Base-by-base conservation (phyloP, 108 stramenopile species). In the Pseudonitzschia multiseries region DNA sequence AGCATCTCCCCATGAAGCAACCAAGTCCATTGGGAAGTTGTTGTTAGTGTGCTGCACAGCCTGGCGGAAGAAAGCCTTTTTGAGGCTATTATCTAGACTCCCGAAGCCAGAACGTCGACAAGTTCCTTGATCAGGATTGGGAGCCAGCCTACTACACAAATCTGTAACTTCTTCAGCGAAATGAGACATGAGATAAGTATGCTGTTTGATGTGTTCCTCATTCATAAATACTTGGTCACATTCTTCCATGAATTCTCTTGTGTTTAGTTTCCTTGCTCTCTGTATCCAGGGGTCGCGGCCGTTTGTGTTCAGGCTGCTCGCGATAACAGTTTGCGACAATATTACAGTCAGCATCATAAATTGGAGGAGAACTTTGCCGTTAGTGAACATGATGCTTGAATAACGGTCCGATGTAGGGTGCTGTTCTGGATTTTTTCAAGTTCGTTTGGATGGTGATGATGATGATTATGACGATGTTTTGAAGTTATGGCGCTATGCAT, bases 161-260 rank as follows among this genome's bases (percentile, higher is more conserved):
- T 67, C 44, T 22, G 66, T 67, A 26, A 67, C 44, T 48, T 67
- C 66, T 8, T 67, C 46, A 50, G 66, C 66, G 17, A 48, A 67
- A 0, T 67, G 40, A 28, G 66, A 67, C 66, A 67, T 67, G 28
- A 67, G 36, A 29, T 67, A 67, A 21, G 44, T 67, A 17, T 44
- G 31, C 9, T 50, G 42, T 24, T 44, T n/a, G 21, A 67, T 48
- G 29, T 62, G 61, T 15, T 33, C 61, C n/a, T 10, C 18, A 9
- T 28, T 44, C 66, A 67, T 48, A 21, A 67, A 50, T 1, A 67
- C 66, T 22, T 50, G 14, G 21, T 48, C 36, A 29, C 66, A 67
- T 10, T 43, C 18, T 67, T 67, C 12, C 44, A 48, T 22, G 4
- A 67, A 67, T 13, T 67, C 66, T 0, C 44, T 5, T 24, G n/a